These are phyloP conservation scores for Rhodotorula sp. DNA, from an alignment of 1,284 basidiomycete species.

Conservation along the genomic window DNA sequence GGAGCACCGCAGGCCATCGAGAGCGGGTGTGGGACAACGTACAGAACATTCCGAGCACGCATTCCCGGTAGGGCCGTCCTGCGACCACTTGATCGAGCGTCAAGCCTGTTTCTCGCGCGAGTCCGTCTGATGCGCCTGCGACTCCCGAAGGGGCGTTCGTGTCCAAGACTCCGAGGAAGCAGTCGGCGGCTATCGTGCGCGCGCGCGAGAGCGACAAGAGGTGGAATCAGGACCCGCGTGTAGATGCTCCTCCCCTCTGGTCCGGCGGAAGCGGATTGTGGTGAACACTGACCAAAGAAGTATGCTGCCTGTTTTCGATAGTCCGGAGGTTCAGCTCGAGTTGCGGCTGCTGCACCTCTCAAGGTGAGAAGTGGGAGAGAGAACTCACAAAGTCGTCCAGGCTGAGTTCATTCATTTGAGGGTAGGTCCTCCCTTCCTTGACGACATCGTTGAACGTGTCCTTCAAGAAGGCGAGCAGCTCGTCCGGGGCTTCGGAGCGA, in stretches of 20 bases:
- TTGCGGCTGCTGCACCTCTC: background rate
- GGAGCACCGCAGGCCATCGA: too few relatives aligned
- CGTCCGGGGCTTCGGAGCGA: constrained; percentile 56
- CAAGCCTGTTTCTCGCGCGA: constrained; percentile 41
- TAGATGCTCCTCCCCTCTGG: too few relatives aligned
- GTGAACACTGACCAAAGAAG: constrained; percentile 28
- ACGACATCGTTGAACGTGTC: constrained; percentile 67
- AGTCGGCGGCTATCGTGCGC: constrained; percentile 29
- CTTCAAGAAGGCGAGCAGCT: constrained; percentile 51
- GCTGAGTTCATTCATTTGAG: constrained; percentile 66
- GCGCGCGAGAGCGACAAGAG: too few relatives aligned
- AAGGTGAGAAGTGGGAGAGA: background rate
- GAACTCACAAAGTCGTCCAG: constrained; percentile 46
- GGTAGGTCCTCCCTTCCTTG: constrained; percentile 75
- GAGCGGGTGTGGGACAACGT: background rate
- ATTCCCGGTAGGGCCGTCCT: constrained; percentile 64
- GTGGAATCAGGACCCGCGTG: too few relatives aligned
- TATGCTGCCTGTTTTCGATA: constrained; percentile 19
- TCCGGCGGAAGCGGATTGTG: background rate
- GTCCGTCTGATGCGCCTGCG: background rate
- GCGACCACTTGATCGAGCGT: constrained; percentile 54
- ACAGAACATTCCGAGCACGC: constrained; percentile 61
- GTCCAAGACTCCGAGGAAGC: constrained; percentile 36
- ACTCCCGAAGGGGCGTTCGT: background rate
- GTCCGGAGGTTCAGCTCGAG: background rate